phyloP scores from a whole-genome alignment of 306 rosid genomes.

The Abrus precatorius region DNA sequence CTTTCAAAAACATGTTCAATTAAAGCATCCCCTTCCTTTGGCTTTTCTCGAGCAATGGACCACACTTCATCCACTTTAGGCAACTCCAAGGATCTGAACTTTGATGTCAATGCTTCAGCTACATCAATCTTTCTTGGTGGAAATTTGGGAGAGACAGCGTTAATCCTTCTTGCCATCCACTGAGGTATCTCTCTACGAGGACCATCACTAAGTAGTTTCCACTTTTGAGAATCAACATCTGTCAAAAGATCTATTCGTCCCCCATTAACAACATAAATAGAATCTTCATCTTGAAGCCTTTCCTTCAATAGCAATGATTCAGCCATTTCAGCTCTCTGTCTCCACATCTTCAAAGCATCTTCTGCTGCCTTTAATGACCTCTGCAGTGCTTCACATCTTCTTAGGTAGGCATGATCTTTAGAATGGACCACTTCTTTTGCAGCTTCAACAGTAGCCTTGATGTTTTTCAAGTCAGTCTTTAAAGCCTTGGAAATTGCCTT shows the following conservation, averaged over 20 bases:
- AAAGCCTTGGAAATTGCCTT: constrained; percentile 70
- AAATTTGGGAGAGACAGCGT: constrained; percentile 70
- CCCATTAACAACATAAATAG: constrained; percentile 69
- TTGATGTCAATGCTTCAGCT: constrained; percentile 67
- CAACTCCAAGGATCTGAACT: constrained; percentile 72
- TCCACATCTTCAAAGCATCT: constrained; percentile 69
- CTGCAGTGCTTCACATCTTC: constrained; percentile 78
- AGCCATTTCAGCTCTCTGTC: constrained; percentile 72
- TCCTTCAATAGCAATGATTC: constrained; percentile 71
- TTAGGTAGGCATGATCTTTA: constrained; percentile 70
- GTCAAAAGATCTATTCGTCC: constrained; percentile 81
- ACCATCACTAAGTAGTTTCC: constrained; percentile 79
- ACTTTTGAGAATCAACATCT: constrained; percentile 71
- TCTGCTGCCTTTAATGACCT: constrained; percentile 75
- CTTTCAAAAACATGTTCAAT: constrained; percentile 69
- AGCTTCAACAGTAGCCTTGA: constrained; percentile 73
- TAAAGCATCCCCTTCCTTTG: constrained; percentile 71
- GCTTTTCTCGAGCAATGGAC: constrained; percentile 84
- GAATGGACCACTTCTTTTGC: constrained; percentile 62
- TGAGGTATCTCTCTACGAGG: constrained; percentile 88
- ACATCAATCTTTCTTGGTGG: constrained; percentile 75
- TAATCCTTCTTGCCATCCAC: constrained; percentile 84
- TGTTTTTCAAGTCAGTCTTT: constrained; percentile 69
- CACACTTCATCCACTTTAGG: constrained; percentile 77
- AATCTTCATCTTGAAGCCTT: constrained; percentile 57